phyloP scores from a whole-genome alignment of 768 basidiomycete species.

The Tricholoma matsutake region DNA sequence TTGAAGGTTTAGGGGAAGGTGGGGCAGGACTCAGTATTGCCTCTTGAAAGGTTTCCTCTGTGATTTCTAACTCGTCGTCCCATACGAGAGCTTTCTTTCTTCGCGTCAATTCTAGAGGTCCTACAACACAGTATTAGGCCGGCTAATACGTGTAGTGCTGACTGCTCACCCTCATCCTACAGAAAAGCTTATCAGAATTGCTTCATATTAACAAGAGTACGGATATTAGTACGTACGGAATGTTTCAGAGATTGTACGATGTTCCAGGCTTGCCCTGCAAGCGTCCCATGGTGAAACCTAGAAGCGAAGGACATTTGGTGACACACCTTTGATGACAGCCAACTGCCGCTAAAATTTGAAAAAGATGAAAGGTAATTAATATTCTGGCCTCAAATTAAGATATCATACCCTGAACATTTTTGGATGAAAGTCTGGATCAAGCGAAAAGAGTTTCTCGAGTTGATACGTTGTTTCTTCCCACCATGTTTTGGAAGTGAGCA shows the following conservation, averaged over 20 bases:
- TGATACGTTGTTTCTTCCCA: conserved; percentile 87
- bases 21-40: conserved; percentile 34
- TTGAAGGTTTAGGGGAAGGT: conserved; percentile 58
- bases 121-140: conserved; percentile 31
- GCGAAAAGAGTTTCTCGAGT: conserved; percentile 70
- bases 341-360: conserved; percentile 62
- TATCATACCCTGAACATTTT: conserved; percentile 76
- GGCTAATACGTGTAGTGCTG: background rate
- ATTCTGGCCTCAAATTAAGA: background rate
- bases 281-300: background rate
- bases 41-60: conserved; percentile 50
- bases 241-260: conserved; percentile 83
- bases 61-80: conserved; percentile 80
- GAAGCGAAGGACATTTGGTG: background rate
- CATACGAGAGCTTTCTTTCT: conserved; percentile 77
- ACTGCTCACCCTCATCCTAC: conserved; percentile 68
- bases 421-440: conserved; percentile 85
- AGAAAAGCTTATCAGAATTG: conserved; percentile 4
- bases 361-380: background rate
- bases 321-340: conserved; percentile 78
- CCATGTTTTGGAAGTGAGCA: conserved; percentile 82
- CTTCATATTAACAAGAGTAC: background rate
- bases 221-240: conserved; percentile 43
- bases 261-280: conserved; percentile 78
- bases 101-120: conserved; percentile 89